Conservation (phyloP, 768 basidiomycete species). For the Steccherinum ochraceum region DNA sequence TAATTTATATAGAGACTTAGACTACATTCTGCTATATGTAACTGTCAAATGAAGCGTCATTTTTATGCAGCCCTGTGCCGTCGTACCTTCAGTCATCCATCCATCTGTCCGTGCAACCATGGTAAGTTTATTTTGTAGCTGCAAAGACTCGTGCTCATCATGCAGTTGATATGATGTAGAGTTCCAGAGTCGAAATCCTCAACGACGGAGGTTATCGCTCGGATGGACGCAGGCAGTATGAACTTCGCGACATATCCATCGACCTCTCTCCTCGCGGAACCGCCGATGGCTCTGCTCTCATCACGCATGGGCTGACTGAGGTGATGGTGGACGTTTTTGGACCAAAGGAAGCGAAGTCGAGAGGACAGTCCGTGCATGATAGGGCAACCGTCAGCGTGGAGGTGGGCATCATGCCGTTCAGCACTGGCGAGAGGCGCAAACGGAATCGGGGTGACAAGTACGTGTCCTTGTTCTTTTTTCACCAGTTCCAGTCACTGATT, state of each 20-base stretch:
- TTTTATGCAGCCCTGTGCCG: too few relatives aligned
- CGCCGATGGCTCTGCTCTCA: slow-evolving; percentile 80
- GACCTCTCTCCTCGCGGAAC: slow-evolving; percentile 66
- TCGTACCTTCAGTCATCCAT: too few relatives aligned
- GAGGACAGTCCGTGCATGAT: slow-evolving; percentile 79
- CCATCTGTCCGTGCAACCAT: too few relatives aligned
- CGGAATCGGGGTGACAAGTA: slow-evolving; percentile 84
- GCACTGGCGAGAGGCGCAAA: slow-evolving; percentile 72
- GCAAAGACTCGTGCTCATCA: too few relatives aligned
- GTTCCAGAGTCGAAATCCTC: slow-evolving; percentile 62
- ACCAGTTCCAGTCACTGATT: too few relatives aligned
- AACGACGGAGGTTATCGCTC: slow-evolving; percentile 86
- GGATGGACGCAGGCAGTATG: slow-evolving; percentile 89
- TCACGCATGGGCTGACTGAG: slow-evolving; percentile 87
- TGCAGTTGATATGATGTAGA: too few relatives aligned
- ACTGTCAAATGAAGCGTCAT: too few relatives aligned
- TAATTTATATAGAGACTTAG: too few relatives aligned
- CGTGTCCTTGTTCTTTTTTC: too few relatives aligned
- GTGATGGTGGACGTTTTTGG: slow-evolving; percentile 88
- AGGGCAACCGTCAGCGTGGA: slow-evolving; percentile 88
- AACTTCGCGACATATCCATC: slow-evolving; percentile 77
- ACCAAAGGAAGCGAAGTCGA: slow-evolving; percentile 80
- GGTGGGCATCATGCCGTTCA: slow-evolving; percentile 81
- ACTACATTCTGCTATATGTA: too few relatives aligned
- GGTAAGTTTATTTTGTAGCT: too few relatives aligned